Base-by-base conservation (phyloP, 2,329 filamentous ascomycete genomes). In the Triangularia verruculosa region DNA sequence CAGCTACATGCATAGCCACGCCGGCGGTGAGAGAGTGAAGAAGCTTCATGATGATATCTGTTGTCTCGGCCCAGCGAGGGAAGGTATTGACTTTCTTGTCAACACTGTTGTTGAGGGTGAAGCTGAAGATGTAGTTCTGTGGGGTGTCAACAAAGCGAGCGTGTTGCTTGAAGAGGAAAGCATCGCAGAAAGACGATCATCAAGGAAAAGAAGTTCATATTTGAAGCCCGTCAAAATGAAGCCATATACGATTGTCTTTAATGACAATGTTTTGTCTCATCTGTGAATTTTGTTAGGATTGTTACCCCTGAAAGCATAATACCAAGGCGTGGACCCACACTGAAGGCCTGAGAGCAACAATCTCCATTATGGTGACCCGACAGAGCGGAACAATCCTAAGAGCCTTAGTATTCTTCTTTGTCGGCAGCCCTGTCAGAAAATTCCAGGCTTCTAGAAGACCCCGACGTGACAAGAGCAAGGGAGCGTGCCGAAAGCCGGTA, bases 301-400 rank as follows among this genome's bases (percentile, higher is more conserved):
- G 61, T 57, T 58, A 22, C 9, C 53, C 39, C 32, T 53, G 54
- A 53, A 27, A 39, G 24, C 15, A 62, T 55, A 62, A 62, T 57
- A 17, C 55, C 27, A 62, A 58, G 17, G 27, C 25, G 39, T 9
- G 17, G 24, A 28, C 12, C n/a, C 32, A 52, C n/a, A 12, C 39
- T 22, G 52, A 58, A 39, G 39, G 3, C 56, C 8, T 22, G 22
- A 6, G 22, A 47, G 15, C n/a, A 17, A 34, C 20, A 17, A 22
- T 34, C 20, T n/a, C 15, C 12, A 57, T 34, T 5, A 57, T 57
- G 9, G 24, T 24, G 28, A 56, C 25, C 28, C 11, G 27, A 24
- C 32, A 32, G 55, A 32, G 30, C 34, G 30, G 32, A 43, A 58
- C 24, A 58, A 58, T 58, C 32, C 56, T 27, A 58, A 51, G 34